Base-by-base conservation (phyloP, 2,329 filamentous ascomycete genomes). In the Clonostachys chloroleuca region DNA sequence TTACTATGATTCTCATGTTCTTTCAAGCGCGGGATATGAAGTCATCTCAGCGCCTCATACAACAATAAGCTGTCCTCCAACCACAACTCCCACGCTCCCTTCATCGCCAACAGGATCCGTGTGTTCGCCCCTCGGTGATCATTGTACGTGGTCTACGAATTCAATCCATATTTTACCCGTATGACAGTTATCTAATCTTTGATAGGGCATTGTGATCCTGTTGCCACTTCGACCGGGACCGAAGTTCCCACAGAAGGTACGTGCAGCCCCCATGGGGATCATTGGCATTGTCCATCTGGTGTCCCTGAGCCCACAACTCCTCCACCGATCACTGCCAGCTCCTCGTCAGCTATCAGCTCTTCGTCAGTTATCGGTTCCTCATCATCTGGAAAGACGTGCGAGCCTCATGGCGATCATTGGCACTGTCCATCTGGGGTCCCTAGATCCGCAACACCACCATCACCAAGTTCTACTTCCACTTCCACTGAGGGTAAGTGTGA, bases 21-120 rank as follows among this genome's bases (percentile, higher is more conserved):
- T 59, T 6, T 51, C 49, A 5, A 46, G 48, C 12, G 56, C 55
- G 10, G 56, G 55, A 4, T 57, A 55, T 36, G 49, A 40, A 30
- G 49, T 59, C 43, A 49, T 54, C 24, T 50, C 54, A 2, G 49
- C 46, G 12, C 34, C 40, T 10, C 14, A 41, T 30, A 46, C 44
- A 17, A 46, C 44, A 3, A 46, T 39, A 6, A 46, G 17, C 12
- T 50, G 48, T 34, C 48, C 48, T 24, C 46, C 45, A 8, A 50
- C 48, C 6, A 46, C 43, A 6, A 46, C 44, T 30, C 24, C 24
- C 4, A 48, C 46, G 4, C 46, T 52, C 12, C 46, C 44, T 9
- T 48, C 51, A 6, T 52, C 51, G 10, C 50, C 50, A 6, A 49
- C 47, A 12, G 48, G 48, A 10, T 52, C 50, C 10, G n/a, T 46